These are phyloP conservation scores for Glarea lozoyensis DNA, from an alignment of 495 filamentous ascomycete species.

Conservation along the genomic window DNA sequence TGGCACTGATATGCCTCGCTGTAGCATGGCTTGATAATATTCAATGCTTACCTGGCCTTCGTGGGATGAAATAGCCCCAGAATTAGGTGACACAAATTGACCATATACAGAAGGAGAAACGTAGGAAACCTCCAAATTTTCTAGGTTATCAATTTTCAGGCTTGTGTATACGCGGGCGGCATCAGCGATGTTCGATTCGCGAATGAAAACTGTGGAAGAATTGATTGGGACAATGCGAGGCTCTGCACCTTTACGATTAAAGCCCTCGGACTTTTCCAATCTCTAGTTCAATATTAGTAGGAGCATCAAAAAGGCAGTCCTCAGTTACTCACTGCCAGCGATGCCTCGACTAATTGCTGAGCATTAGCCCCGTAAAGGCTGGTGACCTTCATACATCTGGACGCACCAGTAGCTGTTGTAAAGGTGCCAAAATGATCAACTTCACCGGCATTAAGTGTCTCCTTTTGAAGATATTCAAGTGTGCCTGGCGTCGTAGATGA, in stretches of 20 bases:
- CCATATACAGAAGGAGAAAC: too few relatives aligned
- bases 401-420: conserved; percentile 12
- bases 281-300: too few relatives aligned
- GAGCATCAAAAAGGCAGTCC: too few relatives aligned
- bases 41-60: conserved; percentile 46
- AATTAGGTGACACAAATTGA: too few relatives aligned
- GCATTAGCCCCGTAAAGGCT: conserved; percentile 2
- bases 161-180: conserved; percentile 38
- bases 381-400: conserved; percentile 12
- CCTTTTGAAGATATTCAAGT: conserved; percentile 1
- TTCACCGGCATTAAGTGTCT: background rate
- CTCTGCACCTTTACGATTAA: too few relatives aligned
- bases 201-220: conserved; percentile 45
- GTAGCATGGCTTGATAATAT: background rate
- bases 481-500: conserved; percentile 3
- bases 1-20: background rate
- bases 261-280: too few relatives aligned
- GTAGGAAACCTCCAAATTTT: conserved; percentile 39
- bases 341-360: background rate
- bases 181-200: conserved; percentile 49
- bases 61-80: conserved; percentile 10
- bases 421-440: conserved; percentile 10
- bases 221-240: too few relatives aligned
- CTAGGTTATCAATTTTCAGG: conserved; percentile 30
- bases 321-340: too few relatives aligned